Conservation (phyloP, 2,329 filamentous ascomycete species). For the Colletotrichum liriopes region DNA sequence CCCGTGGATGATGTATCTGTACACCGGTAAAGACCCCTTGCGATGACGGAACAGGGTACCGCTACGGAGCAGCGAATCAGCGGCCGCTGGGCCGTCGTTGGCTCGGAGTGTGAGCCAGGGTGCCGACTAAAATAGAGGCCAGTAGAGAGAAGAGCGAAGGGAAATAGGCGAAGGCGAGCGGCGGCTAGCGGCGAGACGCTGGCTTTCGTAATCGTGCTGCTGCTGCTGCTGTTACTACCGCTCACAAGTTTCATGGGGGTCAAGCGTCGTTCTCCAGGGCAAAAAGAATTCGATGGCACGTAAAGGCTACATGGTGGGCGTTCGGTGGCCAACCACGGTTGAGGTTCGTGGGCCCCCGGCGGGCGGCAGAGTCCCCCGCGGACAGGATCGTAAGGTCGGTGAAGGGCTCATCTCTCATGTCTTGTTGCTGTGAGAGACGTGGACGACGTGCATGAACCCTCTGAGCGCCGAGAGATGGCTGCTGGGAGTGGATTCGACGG, state of each 20-base stretch:
- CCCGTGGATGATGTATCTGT: slow-evolving; percentile 17
- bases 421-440: slow-evolving; percentile 28
- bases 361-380: slow-evolving; percentile 29
- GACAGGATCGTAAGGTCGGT: slow-evolving; percentile 43
- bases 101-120: slow-evolving; percentile 23
- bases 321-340: slow-evolving; percentile 26
- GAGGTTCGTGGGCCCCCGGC: slow-evolving; percentile 16
- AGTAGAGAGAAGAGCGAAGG: slow-evolving; percentile 6
- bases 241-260: background rate
- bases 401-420: slow-evolving; percentile 37
- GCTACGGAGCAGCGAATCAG: slow-evolving; percentile 31
- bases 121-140: slow-evolving; percentile 35
- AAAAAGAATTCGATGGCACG: slow-evolving; percentile 23
- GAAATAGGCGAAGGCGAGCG: slow-evolving; percentile 1
- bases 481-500: slow-evolving; percentile 33
- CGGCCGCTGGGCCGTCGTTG: slow-evolving; percentile 12
- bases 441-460: slow-evolving; percentile 45
- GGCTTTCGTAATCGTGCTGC: background rate
- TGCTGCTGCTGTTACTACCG: background rate
- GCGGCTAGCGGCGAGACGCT: slow-evolving; percentile 34
- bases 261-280: background rate
- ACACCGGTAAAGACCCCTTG: slow-evolving; percentile 31
- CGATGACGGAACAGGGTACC: slow-evolving; percentile 24
- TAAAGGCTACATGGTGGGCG: slow-evolving; percentile 13
- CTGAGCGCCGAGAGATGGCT: slow-evolving; percentile 39